Evolutionary conservation across 257 asterid genomes (phyloP).

Genomic region (Nicotiana knightiana): DNA sequence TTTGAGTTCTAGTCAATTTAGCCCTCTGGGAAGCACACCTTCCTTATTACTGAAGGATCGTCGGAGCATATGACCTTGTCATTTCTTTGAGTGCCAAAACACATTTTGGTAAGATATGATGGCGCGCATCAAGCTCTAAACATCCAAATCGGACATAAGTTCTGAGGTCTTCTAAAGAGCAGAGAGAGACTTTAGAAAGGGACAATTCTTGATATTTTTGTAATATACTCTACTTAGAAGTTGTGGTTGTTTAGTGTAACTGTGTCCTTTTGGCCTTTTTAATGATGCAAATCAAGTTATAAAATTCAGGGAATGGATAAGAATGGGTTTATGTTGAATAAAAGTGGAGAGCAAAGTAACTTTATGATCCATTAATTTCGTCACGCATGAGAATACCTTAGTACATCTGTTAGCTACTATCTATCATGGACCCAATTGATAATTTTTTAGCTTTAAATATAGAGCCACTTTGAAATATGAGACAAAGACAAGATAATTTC

Average conservation of each 20-base stretch:
- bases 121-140: not conserved
- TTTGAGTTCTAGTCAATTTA: not conserved
- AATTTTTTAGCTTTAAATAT: not conserved
- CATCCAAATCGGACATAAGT: not conserved
- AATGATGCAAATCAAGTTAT: slow-evolving; percentile 6
- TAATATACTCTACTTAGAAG: not conserved
- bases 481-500: not conserved
- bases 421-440: not conserved
- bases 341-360: not conserved
- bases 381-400: not conserved
- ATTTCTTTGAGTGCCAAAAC: not conserved
- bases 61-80: not conserved
- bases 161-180: not conserved
- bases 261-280: not conserved
- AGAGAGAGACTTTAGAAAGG: not conserved
- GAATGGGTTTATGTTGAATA: not conserved
- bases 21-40: not conserved
- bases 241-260: not conserved
- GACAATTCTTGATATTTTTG: not conserved
- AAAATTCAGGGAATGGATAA: slow-evolving; percentile 3
- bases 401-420: not conserved
- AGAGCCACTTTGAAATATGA: slow-evolving; percentile 7
- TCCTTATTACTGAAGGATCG: not conserved
- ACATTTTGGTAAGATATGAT: not conserved
- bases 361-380: slow-evolving; percentile 1